Evolutionary conservation across 331 rosid species (phyloP), one percentile per base, ranked within the genome.

Genomic region (Spiraea crenata): DNA sequence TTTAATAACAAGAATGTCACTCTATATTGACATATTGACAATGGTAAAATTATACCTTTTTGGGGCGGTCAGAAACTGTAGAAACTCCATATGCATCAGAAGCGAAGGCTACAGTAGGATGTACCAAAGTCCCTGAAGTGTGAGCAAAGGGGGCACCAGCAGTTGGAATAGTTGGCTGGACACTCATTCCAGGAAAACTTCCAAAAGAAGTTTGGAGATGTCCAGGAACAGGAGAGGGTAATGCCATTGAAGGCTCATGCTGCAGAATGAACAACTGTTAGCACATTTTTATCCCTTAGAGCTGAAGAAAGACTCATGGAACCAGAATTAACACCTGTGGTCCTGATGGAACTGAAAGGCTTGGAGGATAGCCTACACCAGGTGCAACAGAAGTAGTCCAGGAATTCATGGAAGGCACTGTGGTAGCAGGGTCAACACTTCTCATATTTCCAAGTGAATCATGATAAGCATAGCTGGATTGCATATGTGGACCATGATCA

Each of bases 41-140:
- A 68, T 11, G 20, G 25, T 68, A 75, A 68, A 54, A 42, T 38
- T 60, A 20, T 82, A 91, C 99, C 93, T 95, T 95, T 83, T 88
- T 95, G 45, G 98, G 96, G 72, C 99, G 99, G 57, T 95, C 99
- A 78, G 93, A 79, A 79, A 84, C 71, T 74, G 82, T 75, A 55
- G 97, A 81, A 80, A 88, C 74, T 71, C 91, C 99, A 79, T 85
- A 95, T 45, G 88, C 83, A 72, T 95, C 99, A 64, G 83, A 86
- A 66, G 99, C 73, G 79, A 89, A 91, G 45, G 85, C 85, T 51
- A 84, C 62, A 39, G 92, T 51, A 69, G 90, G 84, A 70, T 79
- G 92, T 64, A 89, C 75, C 68, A 89, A 45, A 74, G 84, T 67
- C 74, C 90, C 98, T 41, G 90, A 63, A 76, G 64, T 66, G 55